A percentile compares a stretch with the other conserved stretches of the same genome.
These are phyloP conservation scores for Xylariaceae sp. DNA, from an alignment of 2,329 filamentous ascomycete genomes.

Conservation along the genomic window DNA sequence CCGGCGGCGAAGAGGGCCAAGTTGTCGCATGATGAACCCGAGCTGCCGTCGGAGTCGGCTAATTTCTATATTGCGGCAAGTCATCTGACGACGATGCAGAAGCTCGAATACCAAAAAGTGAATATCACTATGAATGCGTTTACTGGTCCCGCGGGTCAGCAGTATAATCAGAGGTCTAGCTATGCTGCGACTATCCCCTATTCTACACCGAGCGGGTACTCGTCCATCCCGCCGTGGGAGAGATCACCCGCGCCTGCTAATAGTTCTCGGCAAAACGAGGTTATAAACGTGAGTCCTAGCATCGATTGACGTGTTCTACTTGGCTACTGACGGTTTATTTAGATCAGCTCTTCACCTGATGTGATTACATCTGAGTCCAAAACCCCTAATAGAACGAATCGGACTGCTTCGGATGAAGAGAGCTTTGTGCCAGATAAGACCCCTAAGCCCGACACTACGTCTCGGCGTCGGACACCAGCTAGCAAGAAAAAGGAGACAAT, in stretches of 20 bases:
- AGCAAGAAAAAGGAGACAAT: conserved; percentile 24
- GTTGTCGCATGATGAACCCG: conserved; percentile 22
- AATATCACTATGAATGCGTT: conserved; percentile 22
- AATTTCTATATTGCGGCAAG: conserved; percentile 32
- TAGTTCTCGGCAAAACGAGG: conserved; percentile 6
- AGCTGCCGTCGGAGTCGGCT: conserved; percentile 12
- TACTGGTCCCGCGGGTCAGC: conserved; percentile 17
- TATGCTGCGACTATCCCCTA: conserved; percentile 31
- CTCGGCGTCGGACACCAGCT: conserved; percentile 5
- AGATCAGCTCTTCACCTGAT: conserved; percentile 32
- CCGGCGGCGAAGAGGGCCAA: conserved; percentile 19
- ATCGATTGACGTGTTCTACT: background rate
- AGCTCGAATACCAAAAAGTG: conserved; percentile 31
- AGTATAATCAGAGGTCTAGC: conserved; percentile 29
- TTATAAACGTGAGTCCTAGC: conserved; percentile 24
- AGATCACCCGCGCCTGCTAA: conserved; percentile 13
- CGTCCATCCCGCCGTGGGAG: conserved; percentile 30
- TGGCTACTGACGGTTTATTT: conserved; percentile 10
- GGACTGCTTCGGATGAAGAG: conserved; percentile 7
- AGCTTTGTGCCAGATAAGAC: conserved; percentile 4
- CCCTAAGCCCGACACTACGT: background rate
- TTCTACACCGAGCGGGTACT: conserved; percentile 32
- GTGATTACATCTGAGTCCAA: conserved; percentile 19
- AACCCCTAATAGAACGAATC: background rate
- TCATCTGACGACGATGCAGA: conserved; percentile 33